Base-by-base conservation (phyloP, 2,329 filamentous ascomycete species). In the Sporothrix curviconia region DNA sequence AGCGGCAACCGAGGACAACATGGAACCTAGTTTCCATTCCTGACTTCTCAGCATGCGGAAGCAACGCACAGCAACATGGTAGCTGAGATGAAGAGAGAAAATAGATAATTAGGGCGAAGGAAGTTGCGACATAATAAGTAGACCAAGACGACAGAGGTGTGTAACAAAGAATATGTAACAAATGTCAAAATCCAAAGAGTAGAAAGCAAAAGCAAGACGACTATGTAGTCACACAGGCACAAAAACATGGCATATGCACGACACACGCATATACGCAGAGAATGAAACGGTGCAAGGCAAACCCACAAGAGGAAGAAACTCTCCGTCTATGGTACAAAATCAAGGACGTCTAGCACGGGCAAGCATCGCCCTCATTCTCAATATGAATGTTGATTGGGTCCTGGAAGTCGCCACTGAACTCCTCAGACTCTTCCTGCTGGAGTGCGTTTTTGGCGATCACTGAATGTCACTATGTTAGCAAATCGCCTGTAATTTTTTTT, bases 331-430 rank as follows among this genome's bases (percentile, higher is more conserved):
- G 3, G 9, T 15, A 30, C 25, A 11, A 4, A 5, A n/a, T 9
- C 4, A 3, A 44, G 51, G 7, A 9, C 7, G 15, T 50, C 14
- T 55, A 99, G 78, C 94, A 99, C 66, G 92, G 85, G 74, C 94
- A 99, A 58, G 92, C 91, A 68, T 95, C 90, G 66, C 90, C 85
- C 67, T 95, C 90, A 72, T 90, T 91, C 74, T 96, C 92, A 65
- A 96, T 89, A 74, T 96, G 90, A 72, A 99, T 96, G 72, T 96
- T 95, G 75, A 99, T 97, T 52, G 92, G 92, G 71, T 97, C 94
- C 68, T 91, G 90, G 78, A 96, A 99, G 72, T 97, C 94, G 60
- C 91, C 91, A 71, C 89, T 95, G 75, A 95, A 99, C 73, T 99
- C 94, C 71, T 96, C 92, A 1, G 92, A 92, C 74, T 97, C 94